Evolutionary conservation across 768 basidiomycete genomes (phyloP), one percentile per base, ranked within the genome.

Genomic region (Amanita muscaria): DNA sequence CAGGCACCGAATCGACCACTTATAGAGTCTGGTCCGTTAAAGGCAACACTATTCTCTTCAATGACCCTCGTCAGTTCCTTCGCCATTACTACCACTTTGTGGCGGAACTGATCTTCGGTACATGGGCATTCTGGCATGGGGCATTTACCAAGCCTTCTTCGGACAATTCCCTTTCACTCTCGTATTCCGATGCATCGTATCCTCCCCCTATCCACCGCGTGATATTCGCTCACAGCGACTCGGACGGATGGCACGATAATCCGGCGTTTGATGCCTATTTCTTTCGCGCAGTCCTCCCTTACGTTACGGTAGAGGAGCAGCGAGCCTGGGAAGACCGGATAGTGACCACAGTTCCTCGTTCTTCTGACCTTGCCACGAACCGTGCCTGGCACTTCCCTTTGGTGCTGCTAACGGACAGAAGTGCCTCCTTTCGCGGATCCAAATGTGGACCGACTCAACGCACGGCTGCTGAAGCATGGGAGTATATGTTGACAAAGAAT

Each of bases 51-150:
- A 51, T 78, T 10, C 58, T 79, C 29, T 69, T 81, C 54, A 84
- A 84, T 56, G 86, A 87, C 49, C 83, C 86, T 0, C 46, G 58
- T 1, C 84, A 88, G 55, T 85, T 91, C 70, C 70, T 90, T n/a
- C 66, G 70, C 37, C 89, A 91, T 58, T 91, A 89, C 60, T 91
- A 90, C 61, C 89, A 91, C 61, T 81, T 88, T 47, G 83, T 83
- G 25, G 88, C 83, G 0, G 89, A 92, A 56, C 76, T 88, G 37
- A 64, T 88, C 46, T 66, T 90, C 25, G 88, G 88, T 24, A 64
- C 74, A 3, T 87, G 85, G 72, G 74, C 84, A 1, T 74, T 87
- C 53, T 87, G 81, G 81, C 66, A 69, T 36, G 80, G 80, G 24
- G 70, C 80, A 5, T 74, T 61, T 18, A 40, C 39, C 14, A 24